Base-by-base conservation (phyloP, 768 basidiomycete species). In the Tephrocybe sp. region DNA sequence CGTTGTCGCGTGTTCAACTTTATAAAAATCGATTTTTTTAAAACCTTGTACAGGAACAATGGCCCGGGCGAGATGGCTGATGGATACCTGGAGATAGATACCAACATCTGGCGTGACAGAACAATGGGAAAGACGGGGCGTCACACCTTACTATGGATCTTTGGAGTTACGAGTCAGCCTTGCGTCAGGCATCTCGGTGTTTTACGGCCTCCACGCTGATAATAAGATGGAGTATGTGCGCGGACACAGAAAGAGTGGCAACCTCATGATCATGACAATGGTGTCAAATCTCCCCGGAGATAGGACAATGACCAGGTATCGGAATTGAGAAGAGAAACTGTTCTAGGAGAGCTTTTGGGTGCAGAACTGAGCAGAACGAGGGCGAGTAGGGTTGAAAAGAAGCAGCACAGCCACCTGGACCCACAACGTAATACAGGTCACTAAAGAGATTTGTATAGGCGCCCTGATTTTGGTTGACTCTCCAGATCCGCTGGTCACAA, bases 361-460 rank as follows among this genome's bases (percentile, higher is more conserved):
- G 19, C 13, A 19, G 13, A 31, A 18, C 24, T 15, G 37, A 28
- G 30, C 15, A 34, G 32, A n/a, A 34, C 32, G 13, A 34, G 32
- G 7, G 32, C 32, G 11, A 34, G 15, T 34, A 34, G 16, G 13
- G 7, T 34, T 9, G 9, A 49, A 60, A 58, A 62, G 64, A 66
- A 55, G 57, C 45, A 48, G 52, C 62, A 64, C 71, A 67, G 71
- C 72, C 72, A 74, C 73, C 5, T 53, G 69, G 70, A 75, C 60
- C 67, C 53, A 74, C 66, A 69, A 65, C 61, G 72, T 66, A 64
- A 70, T 60, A 66, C 69, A 73, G 37, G 52, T 47, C 47, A 54
- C n/a, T n/a, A n/a, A n/a, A n/a, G n/a, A 35, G 26, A 28, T 41
- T 44, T 30, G 24, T 49, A 22, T 27, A 38, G 24, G 32, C 32